phyloP scores from a whole-genome alignment of 768 basidiomycete species.

The Lanmaoa rubissima region DNA sequence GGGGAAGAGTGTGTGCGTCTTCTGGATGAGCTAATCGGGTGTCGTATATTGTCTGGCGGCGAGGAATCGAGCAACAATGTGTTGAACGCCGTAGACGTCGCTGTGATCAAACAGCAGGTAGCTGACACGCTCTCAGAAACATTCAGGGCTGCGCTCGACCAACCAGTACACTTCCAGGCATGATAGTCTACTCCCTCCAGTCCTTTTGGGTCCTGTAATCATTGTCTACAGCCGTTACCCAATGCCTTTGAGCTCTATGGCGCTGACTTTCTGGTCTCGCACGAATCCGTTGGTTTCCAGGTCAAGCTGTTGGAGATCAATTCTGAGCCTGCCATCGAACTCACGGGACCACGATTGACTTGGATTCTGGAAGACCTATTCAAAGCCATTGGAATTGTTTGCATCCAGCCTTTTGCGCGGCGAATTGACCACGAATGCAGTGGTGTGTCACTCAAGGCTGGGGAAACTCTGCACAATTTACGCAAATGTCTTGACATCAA shows the following conservation, averaged over 20 bases:
- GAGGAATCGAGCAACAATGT: slow-evolving; percentile 21
- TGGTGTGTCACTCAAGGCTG: slow-evolving; percentile 44
- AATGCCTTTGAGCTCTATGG: slow-evolving; percentile 97
- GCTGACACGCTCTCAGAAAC: slow-evolving; percentile 69
- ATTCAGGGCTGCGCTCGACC: slow-evolving; percentile 81
- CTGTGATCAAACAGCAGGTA: slow-evolving; percentile 59
- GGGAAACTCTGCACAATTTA: slow-evolving; percentile 52
- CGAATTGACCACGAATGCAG: slow-evolving; percentile 1
- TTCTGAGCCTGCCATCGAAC: slow-evolving; percentile 92
- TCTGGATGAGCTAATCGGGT: slow-evolving; percentile 76
- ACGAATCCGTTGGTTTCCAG: slow-evolving; percentile 41
- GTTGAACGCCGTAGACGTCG: slow-evolving; percentile 37
- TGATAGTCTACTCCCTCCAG: slow-evolving; percentile 3
- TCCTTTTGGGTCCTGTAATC: neutral
- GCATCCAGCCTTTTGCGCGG: slow-evolving; percentile 61
- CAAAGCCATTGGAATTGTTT: slow-evolving; percentile 60
- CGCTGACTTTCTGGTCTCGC: slow-evolving; percentile 82
- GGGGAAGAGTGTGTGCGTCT: slow-evolving; percentile 74
- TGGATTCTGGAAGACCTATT: slow-evolving; percentile 85
- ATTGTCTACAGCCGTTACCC: slow-evolving; percentile 58
- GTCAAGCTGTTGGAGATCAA: slow-evolving; percentile 89
- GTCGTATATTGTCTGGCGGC: slow-evolving; percentile 44
- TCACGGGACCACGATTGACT: slow-evolving; percentile 79
- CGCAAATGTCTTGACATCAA: slow-evolving; percentile 65
- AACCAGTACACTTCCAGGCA: slow-evolving; percentile 85